These are phyloP conservation scores for Austroboletus festivus DNA, from an alignment of 768 basidiomycete genomes.

Conservation along the genomic window DNA sequence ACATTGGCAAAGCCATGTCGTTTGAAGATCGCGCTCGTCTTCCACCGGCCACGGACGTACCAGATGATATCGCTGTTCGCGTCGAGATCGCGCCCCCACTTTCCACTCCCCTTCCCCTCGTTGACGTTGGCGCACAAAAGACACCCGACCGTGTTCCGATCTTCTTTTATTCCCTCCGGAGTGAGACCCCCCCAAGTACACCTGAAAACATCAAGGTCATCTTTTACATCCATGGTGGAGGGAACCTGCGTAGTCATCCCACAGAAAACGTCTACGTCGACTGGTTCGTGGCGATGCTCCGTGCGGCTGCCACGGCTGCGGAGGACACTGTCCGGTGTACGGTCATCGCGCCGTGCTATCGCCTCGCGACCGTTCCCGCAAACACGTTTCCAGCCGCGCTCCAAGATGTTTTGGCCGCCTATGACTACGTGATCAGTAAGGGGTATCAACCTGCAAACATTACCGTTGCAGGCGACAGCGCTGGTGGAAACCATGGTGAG, in stretches of 20 bases:
- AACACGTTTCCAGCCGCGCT: slow-evolving; percentile 23
- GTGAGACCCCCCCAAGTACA: not conserved
- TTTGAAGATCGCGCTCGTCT: slow-evolving; percentile 3
- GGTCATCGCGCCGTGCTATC: slow-evolving; percentile 21
- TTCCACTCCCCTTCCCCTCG: not conserved
- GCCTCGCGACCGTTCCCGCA: slow-evolving; percentile 23
- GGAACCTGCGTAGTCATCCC: slow-evolving; percentile 6
- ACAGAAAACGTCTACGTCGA: not conserved
- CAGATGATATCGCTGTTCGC: not conserved
- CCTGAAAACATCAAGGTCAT: slow-evolving; percentile 9
- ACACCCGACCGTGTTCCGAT: slow-evolving; percentile 5
- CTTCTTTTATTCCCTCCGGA: slow-evolving; percentile 7
- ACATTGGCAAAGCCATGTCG: not conserved
- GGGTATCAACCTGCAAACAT: slow-evolving; percentile 24
- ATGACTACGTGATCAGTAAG: slow-evolving; percentile 23
- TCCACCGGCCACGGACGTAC: not conserved
- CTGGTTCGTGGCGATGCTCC: slow-evolving; percentile 3
- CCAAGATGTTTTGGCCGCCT: slow-evolving; percentile 24
- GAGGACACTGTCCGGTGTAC: not conserved
- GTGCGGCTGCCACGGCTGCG: not conserved
- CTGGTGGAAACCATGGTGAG: slow-evolving; percentile 25
- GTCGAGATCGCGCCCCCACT: slow-evolving; percentile 6
- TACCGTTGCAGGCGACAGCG: slow-evolving; percentile 23
- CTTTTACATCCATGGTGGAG: slow-evolving; percentile 13
- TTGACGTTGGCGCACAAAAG: not conserved